phyloP scores from a whole-genome alignment of 2,329 filamentous ascomycete species.

The Nigrograna mackinnonii region DNA sequence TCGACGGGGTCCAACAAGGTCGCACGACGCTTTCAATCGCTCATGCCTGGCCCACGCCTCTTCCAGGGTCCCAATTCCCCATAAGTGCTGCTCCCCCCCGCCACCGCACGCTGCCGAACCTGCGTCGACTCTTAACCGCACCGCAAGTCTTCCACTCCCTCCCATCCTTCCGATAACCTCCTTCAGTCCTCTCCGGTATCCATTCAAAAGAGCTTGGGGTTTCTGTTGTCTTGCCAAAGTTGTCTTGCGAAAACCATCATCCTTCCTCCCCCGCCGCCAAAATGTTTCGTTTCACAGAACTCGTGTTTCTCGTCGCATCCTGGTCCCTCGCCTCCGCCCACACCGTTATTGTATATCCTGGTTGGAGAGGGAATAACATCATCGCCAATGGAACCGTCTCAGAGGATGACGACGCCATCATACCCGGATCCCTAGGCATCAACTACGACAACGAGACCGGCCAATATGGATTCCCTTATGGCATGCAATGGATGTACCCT shows the following conservation, averaged over 20 bases:
- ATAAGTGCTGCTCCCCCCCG: too few relatives aligned
- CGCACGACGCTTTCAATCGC: too few relatives aligned
- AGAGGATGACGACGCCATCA: constrained; percentile 36
- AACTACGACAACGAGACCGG: constrained; percentile 52
- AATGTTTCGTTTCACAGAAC: constrained; percentile 39
- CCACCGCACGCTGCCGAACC: too few relatives aligned
- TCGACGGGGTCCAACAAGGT: too few relatives aligned
- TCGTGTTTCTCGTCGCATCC: constrained; percentile 33
- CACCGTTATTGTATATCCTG: constrained; percentile 83
- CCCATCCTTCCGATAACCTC: too few relatives aligned
- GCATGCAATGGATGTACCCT: constrained; percentile 95
- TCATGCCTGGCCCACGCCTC: too few relatives aligned
- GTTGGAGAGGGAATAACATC: constrained; percentile 85
- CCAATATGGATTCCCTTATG: constrained; percentile 69
- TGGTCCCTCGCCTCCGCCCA: constrained; percentile 64
- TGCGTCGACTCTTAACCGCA: too few relatives aligned
- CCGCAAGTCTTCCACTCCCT: too few relatives aligned
- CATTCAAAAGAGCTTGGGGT: constrained; percentile 1
- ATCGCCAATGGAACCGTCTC: constrained; percentile 69
- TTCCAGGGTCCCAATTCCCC: too few relatives aligned
- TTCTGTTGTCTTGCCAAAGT: too few relatives aligned
- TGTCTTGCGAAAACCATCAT: too few relatives aligned
- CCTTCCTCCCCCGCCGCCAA: constrained; percentile 9
- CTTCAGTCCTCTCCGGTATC: too few relatives aligned
- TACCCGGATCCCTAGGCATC: constrained; percentile 49